Evolutionary conservation across 805 yeast genomes (phyloP).

Genomic region (Suhomyces xylopsoci): DNA sequence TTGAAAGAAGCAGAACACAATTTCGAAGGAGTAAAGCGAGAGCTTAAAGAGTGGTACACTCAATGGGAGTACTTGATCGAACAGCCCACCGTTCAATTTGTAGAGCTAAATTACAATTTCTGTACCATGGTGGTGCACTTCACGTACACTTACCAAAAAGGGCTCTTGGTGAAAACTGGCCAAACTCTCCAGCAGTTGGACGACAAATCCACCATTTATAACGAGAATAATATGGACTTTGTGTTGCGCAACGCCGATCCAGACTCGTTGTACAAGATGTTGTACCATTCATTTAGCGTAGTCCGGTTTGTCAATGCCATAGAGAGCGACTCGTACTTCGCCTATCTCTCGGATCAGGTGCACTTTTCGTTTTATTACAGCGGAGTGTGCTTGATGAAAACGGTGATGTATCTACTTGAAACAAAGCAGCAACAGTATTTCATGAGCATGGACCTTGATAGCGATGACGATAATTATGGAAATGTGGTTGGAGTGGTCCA

Average conservation of each 20-base stretch:
- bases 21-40: conserved; percentile 41
- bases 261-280: conserved; percentile 30
- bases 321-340: conserved; percentile 56
- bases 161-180: background rate
- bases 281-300: conserved; percentile 41
- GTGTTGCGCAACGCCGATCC: conserved; percentile 25
- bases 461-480: conserved; percentile 4
- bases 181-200: background rate
- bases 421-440: conserved; percentile 1
- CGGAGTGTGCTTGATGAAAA: conserved; percentile 34
- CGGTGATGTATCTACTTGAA: conserved; percentile 12
- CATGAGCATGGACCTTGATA: background rate
- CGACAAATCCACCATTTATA: conserved; percentile 9
- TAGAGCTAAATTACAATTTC: conserved; percentile 67
- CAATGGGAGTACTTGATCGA: conserved; percentile 68
- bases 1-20: conserved; percentile 19
- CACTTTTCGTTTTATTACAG: conserved; percentile 51
- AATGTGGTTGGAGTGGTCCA: conserved; percentile 7
- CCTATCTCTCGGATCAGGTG: conserved; percentile 68
- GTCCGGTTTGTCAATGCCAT: conserved; percentile 40
- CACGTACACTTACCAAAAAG: conserved; percentile 30
- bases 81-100: conserved; percentile 72
- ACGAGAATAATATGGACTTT: conserved; percentile 19
- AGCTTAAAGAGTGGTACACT: conserved; percentile 57
- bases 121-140: conserved; percentile 51